phyloP scores from a whole-genome alignment of 2,329 filamentous ascomycete species.

The Paecilomyces sp. region DNA sequence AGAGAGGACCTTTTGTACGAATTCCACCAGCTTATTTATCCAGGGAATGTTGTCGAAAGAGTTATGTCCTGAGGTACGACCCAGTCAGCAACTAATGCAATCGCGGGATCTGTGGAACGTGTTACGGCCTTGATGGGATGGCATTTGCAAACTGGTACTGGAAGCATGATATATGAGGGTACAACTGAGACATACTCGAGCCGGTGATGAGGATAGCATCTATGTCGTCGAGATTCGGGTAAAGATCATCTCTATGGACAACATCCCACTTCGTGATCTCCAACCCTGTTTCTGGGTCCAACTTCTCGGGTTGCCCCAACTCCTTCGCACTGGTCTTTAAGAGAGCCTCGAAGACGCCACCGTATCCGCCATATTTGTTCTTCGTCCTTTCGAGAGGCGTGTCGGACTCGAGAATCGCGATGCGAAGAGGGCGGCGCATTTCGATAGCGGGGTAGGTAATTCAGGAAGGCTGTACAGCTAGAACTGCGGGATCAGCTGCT shows the following conservation, averaged over 20 bases:
- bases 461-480: neutral
- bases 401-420: conserved; percentile 86
- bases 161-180: neutral
- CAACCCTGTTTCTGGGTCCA: conserved; percentile 38
- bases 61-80: conserved; percentile 51
- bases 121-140: neutral
- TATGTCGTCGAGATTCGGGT: conserved; percentile 65
- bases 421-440: conserved; percentile 52
- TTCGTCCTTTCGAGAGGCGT: conserved; percentile 60
- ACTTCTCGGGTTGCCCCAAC: conserved; percentile 25
- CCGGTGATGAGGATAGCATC: conserved; percentile 82
- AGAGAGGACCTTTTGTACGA: conserved; percentile 52
- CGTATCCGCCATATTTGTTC: conserved; percentile 64
- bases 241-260: conserved; percentile 54
- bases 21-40: conserved; percentile 69
- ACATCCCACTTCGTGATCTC: conserved; percentile 63
- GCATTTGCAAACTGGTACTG: neutral
- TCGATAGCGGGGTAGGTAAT: neutral
- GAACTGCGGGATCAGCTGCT: neutral
- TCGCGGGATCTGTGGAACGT: neutral
- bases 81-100: neutral
- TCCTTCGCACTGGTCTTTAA: conserved; percentile 48
- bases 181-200: conserved; percentile 43
- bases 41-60: conserved; percentile 68
- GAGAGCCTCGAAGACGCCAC: conserved; percentile 59